Conservation (phyloP, 768 basidiomycete species). For the Daedaleopsis nitida region DNA sequence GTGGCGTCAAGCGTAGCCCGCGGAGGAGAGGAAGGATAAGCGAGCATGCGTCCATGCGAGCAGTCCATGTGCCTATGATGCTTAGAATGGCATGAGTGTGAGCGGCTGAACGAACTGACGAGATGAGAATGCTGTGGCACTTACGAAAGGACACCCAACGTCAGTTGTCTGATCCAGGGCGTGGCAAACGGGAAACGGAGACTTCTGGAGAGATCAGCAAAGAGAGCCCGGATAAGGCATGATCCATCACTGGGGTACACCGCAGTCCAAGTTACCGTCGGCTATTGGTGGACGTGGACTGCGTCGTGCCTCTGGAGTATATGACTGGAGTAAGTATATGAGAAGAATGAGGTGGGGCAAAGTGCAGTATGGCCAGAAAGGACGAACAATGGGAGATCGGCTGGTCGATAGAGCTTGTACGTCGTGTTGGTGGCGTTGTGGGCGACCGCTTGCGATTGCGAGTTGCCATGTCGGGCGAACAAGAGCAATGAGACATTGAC, state of each 20-base stretch:
- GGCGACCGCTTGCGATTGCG: not conserved
- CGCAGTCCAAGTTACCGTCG: not conserved
- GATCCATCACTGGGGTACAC: not conserved
- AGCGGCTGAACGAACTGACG: too few species aligned
- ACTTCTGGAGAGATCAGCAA: not conserved
- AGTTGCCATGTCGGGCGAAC: conserved; percentile 12
- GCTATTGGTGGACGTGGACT: not conserved
- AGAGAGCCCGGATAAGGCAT: conserved; percentile 5
- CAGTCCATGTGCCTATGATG: not conserved
- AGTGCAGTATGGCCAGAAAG: not conserved
- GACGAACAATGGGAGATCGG: conserved; percentile 17
- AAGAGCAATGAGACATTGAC: not conserved
- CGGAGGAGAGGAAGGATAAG: not conserved
- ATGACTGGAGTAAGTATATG: too few species aligned
- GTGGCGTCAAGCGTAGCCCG: not conserved
- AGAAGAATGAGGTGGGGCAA: not conserved
- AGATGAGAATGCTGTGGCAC: not conserved
- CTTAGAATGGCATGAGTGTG: not conserved
- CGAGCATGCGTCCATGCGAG: not conserved
- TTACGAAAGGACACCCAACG: conserved; percentile 11
- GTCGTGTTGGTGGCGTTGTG: conserved; percentile 11
- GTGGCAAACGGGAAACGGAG: conserved; percentile 2
- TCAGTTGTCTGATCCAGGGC: conserved; percentile 7
- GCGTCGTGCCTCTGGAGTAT: too few species aligned
- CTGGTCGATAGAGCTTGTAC: conserved; percentile 2